phyloP scores from a whole-genome alignment of 2,329 filamentous ascomycete species.

The Paracamarosporium sp. region DNA sequence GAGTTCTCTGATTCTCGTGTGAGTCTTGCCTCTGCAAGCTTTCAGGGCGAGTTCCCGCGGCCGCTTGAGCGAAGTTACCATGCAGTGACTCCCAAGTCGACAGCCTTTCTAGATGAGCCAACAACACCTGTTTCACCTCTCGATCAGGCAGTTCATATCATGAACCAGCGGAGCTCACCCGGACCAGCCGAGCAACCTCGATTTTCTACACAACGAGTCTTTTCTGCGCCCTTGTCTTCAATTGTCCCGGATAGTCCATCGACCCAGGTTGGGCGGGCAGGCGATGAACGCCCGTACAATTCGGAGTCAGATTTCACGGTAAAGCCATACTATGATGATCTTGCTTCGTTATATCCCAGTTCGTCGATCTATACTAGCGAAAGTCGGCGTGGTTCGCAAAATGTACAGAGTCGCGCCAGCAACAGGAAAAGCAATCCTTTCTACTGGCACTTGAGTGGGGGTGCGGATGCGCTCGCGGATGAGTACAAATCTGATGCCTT shows the following conservation, averaged over 20 bases:
- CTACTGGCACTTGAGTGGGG: slow-evolving; percentile 21
- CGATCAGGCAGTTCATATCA: background rate
- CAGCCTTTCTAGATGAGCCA: slow-evolving; percentile 27
- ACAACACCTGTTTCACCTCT: slow-evolving; percentile 26
- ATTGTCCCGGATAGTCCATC: slow-evolving; percentile 39
- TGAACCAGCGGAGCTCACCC: background rate
- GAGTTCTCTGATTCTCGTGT: slow-evolving; percentile 23
- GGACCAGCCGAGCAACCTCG: slow-evolving; percentile 10
- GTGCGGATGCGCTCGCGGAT: slow-evolving; percentile 17
- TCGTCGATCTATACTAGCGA: slow-evolving; percentile 42
- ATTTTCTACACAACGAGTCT: slow-evolving; percentile 5
- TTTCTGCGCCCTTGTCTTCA: slow-evolving; percentile 28
- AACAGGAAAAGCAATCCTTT: slow-evolving; percentile 30
- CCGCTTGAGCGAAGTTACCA: slow-evolving; percentile 26
- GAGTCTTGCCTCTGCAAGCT: slow-evolving; percentile 15
- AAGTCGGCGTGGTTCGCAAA: slow-evolving; percentile 23
- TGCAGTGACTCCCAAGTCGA: slow-evolving; percentile 16
- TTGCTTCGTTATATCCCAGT: slow-evolving; percentile 34
- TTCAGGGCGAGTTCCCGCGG: slow-evolving; percentile 26
- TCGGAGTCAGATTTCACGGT: slow-evolving; percentile 16
- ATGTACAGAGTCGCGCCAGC: slow-evolving; percentile 26
- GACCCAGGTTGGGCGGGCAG: slow-evolving; percentile 23
- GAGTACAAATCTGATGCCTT: slow-evolving; percentile 21
- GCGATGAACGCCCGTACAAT: slow-evolving; percentile 12
- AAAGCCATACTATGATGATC: slow-evolving; percentile 38